Base-by-base conservation (phyloP, 257 asterid genomes). In the Ophiorrhiza pumila region DNA sequence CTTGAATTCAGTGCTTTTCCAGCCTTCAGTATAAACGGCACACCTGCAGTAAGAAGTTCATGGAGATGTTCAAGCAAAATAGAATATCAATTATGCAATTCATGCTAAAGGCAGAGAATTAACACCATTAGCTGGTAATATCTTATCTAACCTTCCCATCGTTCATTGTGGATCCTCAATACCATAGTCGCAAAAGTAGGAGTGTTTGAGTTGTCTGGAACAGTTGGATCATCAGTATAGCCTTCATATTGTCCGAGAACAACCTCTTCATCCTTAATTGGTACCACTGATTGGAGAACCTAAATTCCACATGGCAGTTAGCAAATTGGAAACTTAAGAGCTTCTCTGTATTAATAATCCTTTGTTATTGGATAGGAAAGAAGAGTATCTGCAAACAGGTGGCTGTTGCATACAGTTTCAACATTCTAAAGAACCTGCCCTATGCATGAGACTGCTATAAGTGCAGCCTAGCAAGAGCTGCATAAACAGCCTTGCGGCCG, bases 221-320 rank as follows among this genome's bases (percentile, higher is more conserved):
- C 99, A 0, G 98, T 89, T 23, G 90, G 88, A 74, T 87, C 99
- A 73, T 90, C 98, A 75, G 76, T 89, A 76, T 95, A 89, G 74
- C 99, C 99, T 61, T 92, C 92, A 71, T 95, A 95, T 78, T 95
- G 98, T 73, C 99, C 99, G 67, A 95, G 86, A 78, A 95, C 97
- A 74, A 92, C 96, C 84, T 95, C 99, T 74, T 89, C 96, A 62
- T 90, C 91, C 76, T 87, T 80, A 71, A 95, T 88, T 25, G 99
- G 98, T 57, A 81, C 15, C 78, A 92, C 95, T 43, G 99, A 95
- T 69, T 92, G 97, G 72, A 95, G 99, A 81, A 95, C 99, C 99
- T 91, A 83, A 29, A 56, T 72, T 60, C 65, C 81, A 80, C 31
- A 49, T 46, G 70, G 55, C 80, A 27, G 41, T 43, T 69, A 69